Evolutionary conservation across 2,329 filamentous ascomycete genomes (phyloP).

Genomic region (Arthrobotrys musiformis): DNA sequence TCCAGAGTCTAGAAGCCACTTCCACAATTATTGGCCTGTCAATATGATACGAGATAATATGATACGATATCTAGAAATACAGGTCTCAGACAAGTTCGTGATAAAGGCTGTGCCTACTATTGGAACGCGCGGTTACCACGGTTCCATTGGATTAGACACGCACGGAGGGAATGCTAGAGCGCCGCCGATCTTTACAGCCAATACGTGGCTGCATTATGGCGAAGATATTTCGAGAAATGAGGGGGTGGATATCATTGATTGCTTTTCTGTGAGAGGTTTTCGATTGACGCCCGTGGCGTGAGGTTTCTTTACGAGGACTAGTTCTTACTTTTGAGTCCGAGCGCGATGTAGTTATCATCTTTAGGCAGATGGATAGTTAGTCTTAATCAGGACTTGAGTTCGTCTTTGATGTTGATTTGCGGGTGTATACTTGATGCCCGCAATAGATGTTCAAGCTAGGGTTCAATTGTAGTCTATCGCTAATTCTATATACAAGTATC

Average conservation of each 20-base stretch:
- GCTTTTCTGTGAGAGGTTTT: background rate
- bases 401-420: too few species aligned
- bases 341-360: background rate
- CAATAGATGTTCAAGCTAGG: too few species aligned
- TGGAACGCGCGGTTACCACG: background rate
- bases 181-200: background rate
- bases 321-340: background rate
- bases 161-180: background rate
- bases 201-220: background rate
- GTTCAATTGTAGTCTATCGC: too few species aligned
- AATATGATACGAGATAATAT: background rate
- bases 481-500: too few species aligned
- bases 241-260: background rate
- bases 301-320: background rate
- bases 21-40: background rate
- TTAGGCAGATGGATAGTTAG: background rate
- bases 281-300: background rate
- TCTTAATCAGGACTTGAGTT: too few species aligned
- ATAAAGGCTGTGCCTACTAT: conserved; percentile 7
- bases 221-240: too few species aligned
- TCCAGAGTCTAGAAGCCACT: too few species aligned
- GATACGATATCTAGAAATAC: background rate
- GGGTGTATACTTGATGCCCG: too few species aligned
- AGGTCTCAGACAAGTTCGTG: background rate
- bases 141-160: background rate